Evolutionary conservation across 2,329 filamentous ascomycete genomes (phyloP).

Genomic region (Ceratocystiopsis minuta): DNA sequence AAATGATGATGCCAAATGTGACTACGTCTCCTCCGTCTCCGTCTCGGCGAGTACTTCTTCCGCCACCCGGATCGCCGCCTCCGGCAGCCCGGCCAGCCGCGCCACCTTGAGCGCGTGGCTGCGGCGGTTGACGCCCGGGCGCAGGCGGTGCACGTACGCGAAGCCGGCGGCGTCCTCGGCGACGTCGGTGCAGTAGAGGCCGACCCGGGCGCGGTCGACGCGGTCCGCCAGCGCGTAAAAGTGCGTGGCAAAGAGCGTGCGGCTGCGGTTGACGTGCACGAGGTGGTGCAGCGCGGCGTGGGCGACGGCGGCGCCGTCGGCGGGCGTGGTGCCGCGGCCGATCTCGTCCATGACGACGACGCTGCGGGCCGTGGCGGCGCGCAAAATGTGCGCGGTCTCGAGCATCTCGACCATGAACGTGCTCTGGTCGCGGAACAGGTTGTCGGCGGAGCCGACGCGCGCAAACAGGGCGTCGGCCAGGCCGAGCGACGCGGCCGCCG

Average conservation of each 20-base stretch:
- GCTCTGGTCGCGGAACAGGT: slow-evolving; percentile 84
- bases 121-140: slow-evolving; percentile 63
- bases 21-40: neutral
- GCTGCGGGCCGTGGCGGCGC: slow-evolving; percentile 61
- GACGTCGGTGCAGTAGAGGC: slow-evolving; percentile 78
- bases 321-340: slow-evolving; percentile 80
- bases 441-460: slow-evolving; percentile 83
- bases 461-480: slow-evolving; percentile 94
- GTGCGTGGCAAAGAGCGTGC: slow-evolving; percentile 85
- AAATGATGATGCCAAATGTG: no score
- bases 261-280: slow-evolving; percentile 55
- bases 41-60: slow-evolving; percentile 31
- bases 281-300: slow-evolving; percentile 80
- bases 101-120: slow-evolving; percentile 96
- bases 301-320: slow-evolving; percentile 78
- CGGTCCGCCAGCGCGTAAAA: slow-evolving; percentile 76
- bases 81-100: slow-evolving; percentile 63
- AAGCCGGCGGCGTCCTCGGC: slow-evolving; percentile 57
- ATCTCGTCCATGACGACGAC: slow-evolving; percentile 99
- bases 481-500: slow-evolving; percentile 67
- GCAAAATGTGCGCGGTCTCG: slow-evolving; percentile 81
- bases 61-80: slow-evolving; percentile 52
- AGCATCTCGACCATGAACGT: slow-evolving; percentile 99
- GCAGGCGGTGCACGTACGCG: slow-evolving; percentile 69
- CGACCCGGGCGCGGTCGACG: slow-evolving; percentile 40